These are phyloP conservation scores for Trypethelium eluteriae DNA, from an alignment of 495 filamentous ascomycete species.

Conservation along the genomic window DNA sequence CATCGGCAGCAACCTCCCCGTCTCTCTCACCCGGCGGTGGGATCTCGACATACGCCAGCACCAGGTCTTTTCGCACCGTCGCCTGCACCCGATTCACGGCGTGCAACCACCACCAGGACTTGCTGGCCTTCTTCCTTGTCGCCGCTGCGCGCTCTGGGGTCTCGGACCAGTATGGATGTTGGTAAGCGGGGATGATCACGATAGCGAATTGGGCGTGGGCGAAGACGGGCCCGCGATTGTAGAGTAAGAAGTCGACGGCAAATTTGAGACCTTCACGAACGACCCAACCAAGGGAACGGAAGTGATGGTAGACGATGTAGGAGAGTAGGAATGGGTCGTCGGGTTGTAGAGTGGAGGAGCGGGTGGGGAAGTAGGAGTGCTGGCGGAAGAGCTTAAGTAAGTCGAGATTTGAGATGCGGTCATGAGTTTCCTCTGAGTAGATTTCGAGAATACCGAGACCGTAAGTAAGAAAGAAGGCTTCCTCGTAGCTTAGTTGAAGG, in stretches of 20 bases:
- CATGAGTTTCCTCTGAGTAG: conserved; percentile 36
- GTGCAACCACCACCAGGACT: conserved; percentile 88
- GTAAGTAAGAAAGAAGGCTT: conserved; percentile 87
- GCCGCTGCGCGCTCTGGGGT: conserved; percentile 43
- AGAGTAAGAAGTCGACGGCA: conserved; percentile 84
- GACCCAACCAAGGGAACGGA: conserved; percentile 94
- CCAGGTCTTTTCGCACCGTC: conserved; percentile 79
- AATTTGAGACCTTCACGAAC: conserved; percentile 91
- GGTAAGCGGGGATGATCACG: conserved; percentile 74
- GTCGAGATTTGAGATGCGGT: conserved; percentile 34
- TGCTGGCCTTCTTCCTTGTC: conserved; percentile 43
- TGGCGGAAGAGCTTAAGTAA: conserved; percentile 60
- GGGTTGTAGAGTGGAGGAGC: conserved; percentile 31
- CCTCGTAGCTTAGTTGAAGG: conserved; percentile 80
- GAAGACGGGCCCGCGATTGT: conserved; percentile 91
- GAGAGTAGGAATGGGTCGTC: conserved; percentile 80
- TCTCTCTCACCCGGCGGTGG: conserved; percentile 56
- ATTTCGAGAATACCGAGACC: conserved; percentile 70
- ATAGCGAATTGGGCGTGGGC: conserved; percentile 88
- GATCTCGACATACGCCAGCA: conserved; percentile 84
- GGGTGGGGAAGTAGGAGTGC: conserved; percentile 64
- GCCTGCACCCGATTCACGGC: conserved; percentile 83
- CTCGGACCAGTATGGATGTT: conserved; percentile 59
- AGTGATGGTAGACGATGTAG: conserved; percentile 92
- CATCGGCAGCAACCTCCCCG: conserved; percentile 42